Evolutionary conservation across 306 rosid species (phyloP).

Genomic region (Dryas alaskensis): DNA sequence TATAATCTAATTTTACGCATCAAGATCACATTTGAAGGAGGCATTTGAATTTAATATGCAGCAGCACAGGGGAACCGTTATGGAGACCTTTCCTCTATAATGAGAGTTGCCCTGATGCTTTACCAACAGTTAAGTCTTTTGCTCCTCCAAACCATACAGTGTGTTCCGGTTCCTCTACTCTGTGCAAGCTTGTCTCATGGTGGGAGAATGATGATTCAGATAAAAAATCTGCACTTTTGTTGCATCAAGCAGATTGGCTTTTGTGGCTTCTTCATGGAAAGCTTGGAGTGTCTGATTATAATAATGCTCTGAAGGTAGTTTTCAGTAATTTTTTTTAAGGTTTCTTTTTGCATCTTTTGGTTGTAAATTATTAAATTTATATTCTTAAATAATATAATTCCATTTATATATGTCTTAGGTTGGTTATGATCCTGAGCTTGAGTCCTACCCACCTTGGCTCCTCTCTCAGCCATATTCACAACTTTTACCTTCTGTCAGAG

Average conservation of each 20-base stretch:
- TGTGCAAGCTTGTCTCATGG: slow-evolving; percentile 88
- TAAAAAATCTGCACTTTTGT: slow-evolving; percentile 55
- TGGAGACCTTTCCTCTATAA: slow-evolving; percentile 79
- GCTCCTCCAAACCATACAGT: slow-evolving; percentile 96
- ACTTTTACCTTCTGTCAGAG: slow-evolving; percentile 69
- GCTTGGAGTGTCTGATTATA: slow-evolving; percentile 83
- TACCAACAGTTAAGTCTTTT: slow-evolving; percentile 67
- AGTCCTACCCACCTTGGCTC: slow-evolving; percentile 82
- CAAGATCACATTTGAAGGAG: slow-evolving; percentile 30
- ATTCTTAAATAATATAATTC: not conserved
- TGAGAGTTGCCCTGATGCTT: slow-evolving; percentile 73
- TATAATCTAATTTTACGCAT: not conserved
- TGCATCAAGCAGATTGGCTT: slow-evolving; percentile 97
- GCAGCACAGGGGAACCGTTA: slow-evolving; percentile 71
- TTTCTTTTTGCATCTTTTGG: not conserved
- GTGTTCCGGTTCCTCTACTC: slow-evolving; percentile 75
- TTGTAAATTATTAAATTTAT: not conserved
- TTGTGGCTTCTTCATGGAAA: slow-evolving; percentile 93
- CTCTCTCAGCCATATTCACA: slow-evolving; percentile 66
- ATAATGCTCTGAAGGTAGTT: slow-evolving; percentile 78
- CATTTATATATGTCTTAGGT: slow-evolving; percentile 52
- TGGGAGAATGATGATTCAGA: slow-evolving; percentile 54
- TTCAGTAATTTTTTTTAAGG: slow-evolving; percentile 4
- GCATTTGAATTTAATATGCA: slow-evolving; percentile 39
- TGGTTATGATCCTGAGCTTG: slow-evolving; percentile 92